These are phyloP conservation scores for Sporormia fimetaria DNA, from an alignment of 495 filamentous ascomycete genomes.

Conservation along the genomic window DNA sequence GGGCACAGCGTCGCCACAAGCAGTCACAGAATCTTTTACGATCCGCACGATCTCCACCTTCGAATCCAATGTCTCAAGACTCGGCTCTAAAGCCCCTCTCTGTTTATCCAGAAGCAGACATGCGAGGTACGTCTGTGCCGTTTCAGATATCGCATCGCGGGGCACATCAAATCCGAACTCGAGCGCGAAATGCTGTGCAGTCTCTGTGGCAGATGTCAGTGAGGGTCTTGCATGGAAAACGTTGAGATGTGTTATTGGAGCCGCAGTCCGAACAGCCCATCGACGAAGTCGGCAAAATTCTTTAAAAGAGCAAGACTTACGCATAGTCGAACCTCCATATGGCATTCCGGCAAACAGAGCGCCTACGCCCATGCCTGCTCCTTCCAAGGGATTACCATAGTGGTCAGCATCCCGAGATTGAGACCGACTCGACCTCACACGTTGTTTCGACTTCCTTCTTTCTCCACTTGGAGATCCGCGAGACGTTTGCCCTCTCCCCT, in stretches of 20 bases:
- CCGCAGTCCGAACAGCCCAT: no score
- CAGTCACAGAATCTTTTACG: slow-evolving; percentile 12
- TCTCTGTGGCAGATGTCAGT: background rate
- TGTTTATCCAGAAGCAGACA: slow-evolving; percentile 13
- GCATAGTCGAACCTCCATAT: no score
- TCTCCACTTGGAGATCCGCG: background rate
- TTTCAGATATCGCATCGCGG: slow-evolving; percentile 4
- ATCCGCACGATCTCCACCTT: slow-evolving; percentile 19
- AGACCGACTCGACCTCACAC: slow-evolving; percentile 10
- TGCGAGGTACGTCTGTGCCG: slow-evolving; percentile 8
- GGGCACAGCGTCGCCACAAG: slow-evolving; percentile 12
- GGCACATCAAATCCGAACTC: slow-evolving; percentile 12
- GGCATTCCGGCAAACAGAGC: no score
- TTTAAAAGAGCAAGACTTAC: no score
- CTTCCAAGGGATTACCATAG: no score
- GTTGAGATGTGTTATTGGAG: no score
- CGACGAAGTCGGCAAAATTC: no score
- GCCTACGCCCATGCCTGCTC: no score
- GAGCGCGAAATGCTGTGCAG: slow-evolving; percentile 9
- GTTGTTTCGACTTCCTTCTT: slow-evolving; percentile 9
- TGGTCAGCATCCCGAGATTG: slow-evolving; percentile 6
- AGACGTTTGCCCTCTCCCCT: background rate
- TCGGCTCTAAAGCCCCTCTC: slow-evolving; percentile 7
- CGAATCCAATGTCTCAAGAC: slow-evolving; percentile 17
- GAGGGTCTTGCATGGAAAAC: no score